Conservation (phyloP, 352 stramenopile genomes). For the Pythium phragmiticola region DNA sequence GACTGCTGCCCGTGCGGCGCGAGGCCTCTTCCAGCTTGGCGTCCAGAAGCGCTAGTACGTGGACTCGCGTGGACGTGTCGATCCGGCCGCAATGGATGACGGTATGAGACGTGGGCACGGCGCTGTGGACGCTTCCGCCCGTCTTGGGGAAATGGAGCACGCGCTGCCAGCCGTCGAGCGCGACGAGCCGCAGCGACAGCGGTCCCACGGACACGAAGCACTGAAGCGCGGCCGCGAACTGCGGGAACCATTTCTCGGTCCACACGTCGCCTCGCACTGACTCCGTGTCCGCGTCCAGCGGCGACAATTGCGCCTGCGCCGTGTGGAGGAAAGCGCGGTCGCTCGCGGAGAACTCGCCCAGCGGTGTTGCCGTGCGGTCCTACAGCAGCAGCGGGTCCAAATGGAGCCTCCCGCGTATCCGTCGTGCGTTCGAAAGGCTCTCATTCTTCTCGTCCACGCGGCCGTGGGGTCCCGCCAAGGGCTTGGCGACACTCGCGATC, state of each 20-base stretch:
- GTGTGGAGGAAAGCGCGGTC: slow-evolving; percentile 4
- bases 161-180: slow-evolving; percentile 41
- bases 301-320: slow-evolving; percentile 1
- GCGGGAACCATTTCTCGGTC: slow-evolving; percentile 38
- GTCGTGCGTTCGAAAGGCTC: not conserved
- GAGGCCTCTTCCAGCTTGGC: slow-evolving; percentile 31
- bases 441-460: slow-evolving; percentile 9
- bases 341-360: slow-evolving; percentile 13
- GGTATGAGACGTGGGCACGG: slow-evolving; percentile 29
- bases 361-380: slow-evolving; percentile 1
- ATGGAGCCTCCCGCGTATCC: not conserved
- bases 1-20: slow-evolving; percentile 21
- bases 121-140: slow-evolving; percentile 34
- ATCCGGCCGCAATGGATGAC: slow-evolving; percentile 39
- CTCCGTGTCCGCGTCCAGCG: not conserved
- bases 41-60: slow-evolving; percentile 11
- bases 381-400: slow-evolving; percentile 19
- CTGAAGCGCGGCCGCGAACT: slow-evolving; percentile 48
- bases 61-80: slow-evolving; percentile 3
- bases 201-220: slow-evolving; percentile 18
- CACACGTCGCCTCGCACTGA: slow-evolving; percentile 6
- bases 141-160: slow-evolving; percentile 33
- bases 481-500: slow-evolving; percentile 12
- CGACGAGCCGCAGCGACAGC: slow-evolving; percentile 38
- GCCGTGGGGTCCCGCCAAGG: not conserved